phyloP scores from a whole-genome alignment of 345 rosid species.

The Tarenaya hassleriana region DNA sequence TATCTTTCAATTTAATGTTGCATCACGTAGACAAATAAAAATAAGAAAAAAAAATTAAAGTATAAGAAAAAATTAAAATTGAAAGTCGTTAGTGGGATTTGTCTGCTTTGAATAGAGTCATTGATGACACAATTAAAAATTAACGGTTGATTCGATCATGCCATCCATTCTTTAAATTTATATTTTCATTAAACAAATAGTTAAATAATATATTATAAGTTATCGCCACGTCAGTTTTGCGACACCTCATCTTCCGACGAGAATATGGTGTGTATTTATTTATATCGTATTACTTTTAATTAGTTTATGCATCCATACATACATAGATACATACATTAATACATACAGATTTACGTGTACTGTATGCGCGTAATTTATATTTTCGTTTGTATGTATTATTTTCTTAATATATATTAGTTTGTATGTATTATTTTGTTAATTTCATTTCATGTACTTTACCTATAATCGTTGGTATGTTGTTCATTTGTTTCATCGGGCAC shows the following conservation, averaged over 20 bases:
- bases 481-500: too few relatives aligned
- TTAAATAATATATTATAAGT: slow-evolving; percentile 19
- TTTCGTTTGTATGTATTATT: neutral
- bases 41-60: neutral
- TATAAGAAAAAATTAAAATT: slow-evolving; percentile 3
- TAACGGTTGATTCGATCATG: slow-evolving; percentile 30
- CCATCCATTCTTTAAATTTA: slow-evolving; percentile 19
- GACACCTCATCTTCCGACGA: slow-evolving; percentile 21
- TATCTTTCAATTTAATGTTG: slow-evolving; percentile 10
- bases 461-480: too few relatives aligned
- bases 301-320: slow-evolving; percentile 14
- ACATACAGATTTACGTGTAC: neutral
- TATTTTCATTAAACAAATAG: slow-evolving; percentile 5
- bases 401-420: too few relatives aligned
- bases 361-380: too few relatives aligned
- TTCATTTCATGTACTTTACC: too few relatives aligned
- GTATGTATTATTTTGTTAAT: too few relatives aligned
- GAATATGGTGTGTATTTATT: slow-evolving; percentile 7
- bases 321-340: slow-evolving; percentile 21
- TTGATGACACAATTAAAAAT: slow-evolving; percentile 23
- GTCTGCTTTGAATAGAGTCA: slow-evolving; percentile 28
- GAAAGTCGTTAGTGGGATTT: slow-evolving; percentile 28
- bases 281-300: neutral
- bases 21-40: neutral
- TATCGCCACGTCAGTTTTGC: slow-evolving; percentile 30